Conservation (phyloP, 305 asterid genomes). For the Lippia alba region DNA sequence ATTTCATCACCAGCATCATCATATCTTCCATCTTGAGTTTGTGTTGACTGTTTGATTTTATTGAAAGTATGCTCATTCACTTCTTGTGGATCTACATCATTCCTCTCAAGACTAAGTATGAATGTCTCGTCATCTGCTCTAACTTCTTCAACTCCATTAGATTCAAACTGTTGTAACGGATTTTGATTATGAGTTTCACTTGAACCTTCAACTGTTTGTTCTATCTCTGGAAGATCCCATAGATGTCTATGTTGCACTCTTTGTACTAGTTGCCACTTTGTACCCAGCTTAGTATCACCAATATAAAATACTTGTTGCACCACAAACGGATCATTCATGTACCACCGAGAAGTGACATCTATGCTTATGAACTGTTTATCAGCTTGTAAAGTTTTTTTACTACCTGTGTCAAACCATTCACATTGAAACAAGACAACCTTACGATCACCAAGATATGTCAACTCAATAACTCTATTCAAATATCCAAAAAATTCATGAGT, state of each 20-base stretch:
- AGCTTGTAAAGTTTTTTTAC: neutral
- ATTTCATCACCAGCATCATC: too few relatives aligned
- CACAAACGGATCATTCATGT: conserved; percentile 6
- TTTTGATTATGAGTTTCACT: too few relatives aligned
- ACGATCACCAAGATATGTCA: neutral
- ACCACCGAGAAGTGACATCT: conserved; percentile 14
- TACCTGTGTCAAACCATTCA: neutral
- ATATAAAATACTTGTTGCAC: conserved; percentile 18
- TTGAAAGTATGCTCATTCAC: too few relatives aligned
- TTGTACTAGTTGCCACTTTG: conserved; percentile 14
- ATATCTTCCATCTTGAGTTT: too few relatives aligned
- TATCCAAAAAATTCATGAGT: neutral
- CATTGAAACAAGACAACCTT: conserved; percentile 19
- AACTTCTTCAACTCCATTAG: too few relatives aligned
- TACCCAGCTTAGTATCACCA: conserved; percentile 1
- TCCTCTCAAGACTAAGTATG: too few relatives aligned
- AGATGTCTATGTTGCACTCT: conserved; percentile 18
- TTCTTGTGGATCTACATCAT: too few relatives aligned
- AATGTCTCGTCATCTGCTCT: too few relatives aligned
- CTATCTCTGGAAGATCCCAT: conserved; percentile 9
- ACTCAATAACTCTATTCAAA: neutral
- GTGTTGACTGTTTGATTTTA: too few relatives aligned
- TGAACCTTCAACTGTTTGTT: neutral
- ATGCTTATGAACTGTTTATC: conserved; percentile 11
- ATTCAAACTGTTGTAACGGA: too few relatives aligned